phyloP scores from a whole-genome alignment of 2,329 filamentous ascomycete genomes.

The Verticillium tricorpus region DNA sequence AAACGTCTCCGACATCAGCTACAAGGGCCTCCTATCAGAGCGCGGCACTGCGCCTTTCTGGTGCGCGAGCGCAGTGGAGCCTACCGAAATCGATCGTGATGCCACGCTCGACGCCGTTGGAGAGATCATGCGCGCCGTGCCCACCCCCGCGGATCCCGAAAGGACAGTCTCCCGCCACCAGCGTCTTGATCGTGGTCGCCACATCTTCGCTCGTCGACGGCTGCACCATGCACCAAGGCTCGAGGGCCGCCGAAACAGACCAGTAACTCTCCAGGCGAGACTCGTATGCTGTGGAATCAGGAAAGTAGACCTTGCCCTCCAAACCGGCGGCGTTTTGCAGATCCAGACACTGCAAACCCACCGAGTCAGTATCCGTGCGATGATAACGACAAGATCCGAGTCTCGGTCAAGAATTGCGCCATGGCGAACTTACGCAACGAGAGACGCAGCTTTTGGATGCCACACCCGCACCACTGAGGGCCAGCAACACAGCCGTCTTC shows the following conservation, averaged over 20 bases:
- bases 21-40: background rate
- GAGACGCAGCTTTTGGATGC: background rate
- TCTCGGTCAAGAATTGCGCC: too few species aligned
- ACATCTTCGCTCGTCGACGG: conserved; percentile 29
- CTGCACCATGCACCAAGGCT: conserved; percentile 30
- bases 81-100: conserved; percentile 31
- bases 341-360: conserved; percentile 18
- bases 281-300: conserved; percentile 19
- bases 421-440: conserved; percentile 4
- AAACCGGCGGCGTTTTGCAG: conserved; percentile 18
- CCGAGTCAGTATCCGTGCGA: background rate
- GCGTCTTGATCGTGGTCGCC: conserved; percentile 26
- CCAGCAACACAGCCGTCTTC: background rate
- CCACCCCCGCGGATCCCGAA: conserved; percentile 36
- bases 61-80: background rate
- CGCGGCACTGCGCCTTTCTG: too few species aligned
- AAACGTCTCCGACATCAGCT: background rate
- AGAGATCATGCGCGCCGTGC: conserved; percentile 25
- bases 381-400: background rate
- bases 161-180: conserved; percentile 22
- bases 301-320: conserved; percentile 22
- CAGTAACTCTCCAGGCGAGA: conserved; percentile 29
- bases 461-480: background rate
- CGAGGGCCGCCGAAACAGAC: conserved; percentile 28
- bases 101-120: conserved; percentile 30